Conservation (phyloP, 148 eudicot species). For the Cornus controversa region DNA sequence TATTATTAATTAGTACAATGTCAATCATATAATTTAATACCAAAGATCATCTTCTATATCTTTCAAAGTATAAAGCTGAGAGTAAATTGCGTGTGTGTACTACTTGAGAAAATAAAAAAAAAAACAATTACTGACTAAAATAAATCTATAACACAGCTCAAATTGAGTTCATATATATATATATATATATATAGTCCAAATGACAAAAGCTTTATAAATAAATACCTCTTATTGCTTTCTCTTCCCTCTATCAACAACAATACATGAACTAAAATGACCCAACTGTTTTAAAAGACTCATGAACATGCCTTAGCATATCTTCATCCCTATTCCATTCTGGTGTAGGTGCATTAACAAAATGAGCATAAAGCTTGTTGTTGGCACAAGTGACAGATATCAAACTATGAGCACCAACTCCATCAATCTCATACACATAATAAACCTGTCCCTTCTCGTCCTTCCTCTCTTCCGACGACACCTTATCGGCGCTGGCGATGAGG, state of each 20-base stretch:
- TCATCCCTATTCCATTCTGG: constrained; percentile 81
- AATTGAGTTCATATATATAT: too few relatives aligned
- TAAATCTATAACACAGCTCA: too few relatives aligned
- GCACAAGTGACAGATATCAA: constrained; percentile 83
- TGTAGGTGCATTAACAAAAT: constrained; percentile 83
- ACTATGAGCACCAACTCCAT: constrained; percentile 60
- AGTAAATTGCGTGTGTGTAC: too few relatives aligned
- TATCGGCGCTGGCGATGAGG: constrained; percentile 60
- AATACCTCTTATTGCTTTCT: constrained; percentile 1
- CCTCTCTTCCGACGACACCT: constrained; percentile 53
- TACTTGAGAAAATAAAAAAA: too few relatives aligned
- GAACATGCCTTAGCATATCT: constrained; percentile 73
- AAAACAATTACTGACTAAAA: too few relatives aligned
- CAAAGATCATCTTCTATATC: too few relatives aligned
- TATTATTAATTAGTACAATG: too few relatives aligned
- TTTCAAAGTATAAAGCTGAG: too few relatives aligned
- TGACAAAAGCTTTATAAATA: not conserved
- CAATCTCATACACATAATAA: constrained; percentile 78
- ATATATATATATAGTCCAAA: too few relatives aligned
- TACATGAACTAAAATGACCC: constrained; percentile 14
- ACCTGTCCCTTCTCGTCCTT: constrained; percentile 76
- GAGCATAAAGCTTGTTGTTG: constrained; percentile 81
- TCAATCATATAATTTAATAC: too few relatives aligned
- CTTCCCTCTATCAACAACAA: not conserved
- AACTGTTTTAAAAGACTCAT: constrained; percentile 74